Evolutionary conservation across 2,329 filamentous ascomycete species (phyloP), one percentile per base, ranked within the genome.

Genomic region (Plectosphaerella cucumerina): DNA sequence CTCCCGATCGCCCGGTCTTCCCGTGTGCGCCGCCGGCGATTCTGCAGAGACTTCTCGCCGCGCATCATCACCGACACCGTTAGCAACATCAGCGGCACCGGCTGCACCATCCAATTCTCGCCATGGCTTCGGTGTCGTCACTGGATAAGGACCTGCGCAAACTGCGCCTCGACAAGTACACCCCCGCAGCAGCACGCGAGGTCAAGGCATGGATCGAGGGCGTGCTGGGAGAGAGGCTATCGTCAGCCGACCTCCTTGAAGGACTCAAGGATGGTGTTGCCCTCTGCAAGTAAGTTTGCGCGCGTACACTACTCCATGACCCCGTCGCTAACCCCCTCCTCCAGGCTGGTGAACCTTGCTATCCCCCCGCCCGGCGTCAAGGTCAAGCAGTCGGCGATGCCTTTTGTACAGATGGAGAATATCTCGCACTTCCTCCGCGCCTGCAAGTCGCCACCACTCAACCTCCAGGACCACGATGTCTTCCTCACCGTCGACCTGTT

Each of bases 381-480:
- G 68, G 97, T 88, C 80, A 97, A 97, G 72, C 79, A 87, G 65
- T 96, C 92, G 1, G 73, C 84, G 39, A 97, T 97, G 93, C 94
- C 94, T 0, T 99, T 99, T 66, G 93, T 97, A 39, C 94, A 99
- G 70, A 97, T 97, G 92, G 94, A 99, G 70, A 99, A 99, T 67
- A 97, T 99, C 64, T 95, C 92, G 5, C 90, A 96, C 65, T 99
- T 97, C 71, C 83, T 99, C 49, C 85, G 83, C 63, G 91, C 90
- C 53, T 96, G 92, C 74, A 89, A 96, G 70, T 76, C 82, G 47
- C 83, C 89, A 22, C 94, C 94, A 1, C 76, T 99, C 48, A 92
- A 86, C 69, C 84, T 99, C 53, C 91, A 90, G 52, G 86, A 92
- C 44, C 94, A 99, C 74, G 94, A 99, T 70, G 85, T 92, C 59